Base-by-base conservation (phyloP, 2,329 filamentous ascomycete genomes). In the Neofusicoccum umdonicola region DNA sequence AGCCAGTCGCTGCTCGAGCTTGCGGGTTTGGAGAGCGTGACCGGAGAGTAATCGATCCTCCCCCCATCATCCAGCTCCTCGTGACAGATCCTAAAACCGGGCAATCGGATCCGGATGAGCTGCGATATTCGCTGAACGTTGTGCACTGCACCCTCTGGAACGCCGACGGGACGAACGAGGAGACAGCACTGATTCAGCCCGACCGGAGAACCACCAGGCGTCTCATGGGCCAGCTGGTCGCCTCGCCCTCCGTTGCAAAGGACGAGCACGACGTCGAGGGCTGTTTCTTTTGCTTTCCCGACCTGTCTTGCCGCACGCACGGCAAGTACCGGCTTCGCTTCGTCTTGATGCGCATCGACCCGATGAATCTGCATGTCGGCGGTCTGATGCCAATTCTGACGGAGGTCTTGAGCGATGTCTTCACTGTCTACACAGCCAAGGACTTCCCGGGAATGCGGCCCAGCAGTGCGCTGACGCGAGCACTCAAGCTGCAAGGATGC, bases 11-110 rank as follows among this genome's bases (percentile, higher is more conserved):
- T 1, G 91, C 91, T 62, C 84, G 91, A 69, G 91, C 90, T 47
- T 95, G 91, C 71, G 91, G 91, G 1, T 94, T 93, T 74, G 91
- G 91, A 66, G 91, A 94, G 76, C 84, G 91, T 68, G 91, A 95
- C 73, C 86, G 91, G 44, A 85, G 91, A 67, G 90, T 93, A 15
- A 91, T 95, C 67, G 91, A 95, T 72, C 91, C 91, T 45, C 91
- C 91, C 2, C 91, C 91, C 13, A 94, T 95, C 71, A 85, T 95
- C 22, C 88, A 94, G 73, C 84, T 94, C 52, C 80, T 82, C 34
- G 85, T 92, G 64, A 85, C 87, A 60, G 85, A 89, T 67, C 81
- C 85, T 1, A 80, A 78, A 41, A 82, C 79, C 13, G 79, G 81
- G 50, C 70, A 72, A 17, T 73, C 77, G 31, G 81, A 85, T 11